phyloP scores from a whole-genome alignment of 306 rosid species.

The Trifolium fragiferum region DNA sequence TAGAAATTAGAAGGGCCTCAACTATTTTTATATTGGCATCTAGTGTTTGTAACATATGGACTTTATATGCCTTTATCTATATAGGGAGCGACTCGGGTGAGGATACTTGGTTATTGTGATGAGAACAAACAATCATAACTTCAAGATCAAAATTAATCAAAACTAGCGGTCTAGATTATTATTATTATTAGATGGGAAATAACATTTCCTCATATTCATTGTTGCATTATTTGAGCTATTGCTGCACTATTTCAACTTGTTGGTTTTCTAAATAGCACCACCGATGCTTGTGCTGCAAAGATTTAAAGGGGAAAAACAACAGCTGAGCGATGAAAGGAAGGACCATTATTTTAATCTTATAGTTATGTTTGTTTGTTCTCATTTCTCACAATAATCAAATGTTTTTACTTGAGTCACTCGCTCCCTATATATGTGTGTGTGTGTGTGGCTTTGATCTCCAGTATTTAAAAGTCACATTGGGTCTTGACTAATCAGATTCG shows the following conservation, averaged over 20 bases:
- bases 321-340: not conserved
- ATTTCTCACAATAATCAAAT: not conserved
- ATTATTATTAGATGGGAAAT: not conserved
- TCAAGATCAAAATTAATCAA: not conserved
- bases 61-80: not conserved
- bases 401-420: not conserved
- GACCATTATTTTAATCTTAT: not conserved
- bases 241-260: not conserved
- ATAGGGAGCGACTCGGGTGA: not conserved
- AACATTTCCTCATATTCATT: not conserved
- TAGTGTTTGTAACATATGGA: not conserved
- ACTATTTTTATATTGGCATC: constrained; percentile 26
- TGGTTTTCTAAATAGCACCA: not conserved
- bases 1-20: constrained; percentile 13
- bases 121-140: not conserved
- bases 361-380: not conserved
- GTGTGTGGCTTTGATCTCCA: not conserved
- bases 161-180: not conserved
- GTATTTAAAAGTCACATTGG: not conserved
- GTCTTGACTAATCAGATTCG: not conserved
- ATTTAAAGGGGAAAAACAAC: not conserved
- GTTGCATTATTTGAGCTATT: not conserved
- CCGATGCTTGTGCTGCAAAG: not conserved
- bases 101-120: not conserved
- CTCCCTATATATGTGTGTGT: not conserved